A percentile compares a stretch with the other conserved stretches of the same genome.
Evolutionary conservation across 2,329 filamentous ascomycete genomes (phyloP).

Genomic region (Trichoderma harzianum): DNA sequence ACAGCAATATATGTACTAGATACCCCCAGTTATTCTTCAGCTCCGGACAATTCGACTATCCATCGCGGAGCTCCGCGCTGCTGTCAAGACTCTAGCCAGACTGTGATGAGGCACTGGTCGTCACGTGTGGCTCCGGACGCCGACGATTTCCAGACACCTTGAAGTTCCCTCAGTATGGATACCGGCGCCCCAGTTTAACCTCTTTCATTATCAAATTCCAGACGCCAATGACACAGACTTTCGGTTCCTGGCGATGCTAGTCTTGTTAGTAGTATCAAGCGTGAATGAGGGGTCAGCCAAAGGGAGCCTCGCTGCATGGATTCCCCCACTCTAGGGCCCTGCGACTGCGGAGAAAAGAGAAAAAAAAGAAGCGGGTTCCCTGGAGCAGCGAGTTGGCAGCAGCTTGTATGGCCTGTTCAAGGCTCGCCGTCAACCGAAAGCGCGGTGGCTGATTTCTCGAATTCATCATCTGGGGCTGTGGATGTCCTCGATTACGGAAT

Average conservation of each 20-base stretch:
- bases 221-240: conserved; percentile 17
- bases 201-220: conserved; percentile 5
- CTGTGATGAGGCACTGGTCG: background rate
- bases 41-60: background rate
- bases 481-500: conserved; percentile 8
- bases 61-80: conserved; percentile 14
- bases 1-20: conserved; percentile 1
- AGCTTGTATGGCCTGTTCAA: background rate
- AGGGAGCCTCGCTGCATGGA: background rate
- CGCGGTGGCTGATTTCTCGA: background rate
- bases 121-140: background rate
- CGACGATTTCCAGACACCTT: background rate
- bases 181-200: background rate
- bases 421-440: background rate
- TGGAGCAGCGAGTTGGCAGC: background rate
- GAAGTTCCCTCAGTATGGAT: background rate
- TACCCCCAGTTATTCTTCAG: conserved; percentile 4
- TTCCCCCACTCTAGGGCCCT: conserved; percentile 6
- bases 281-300: conserved; percentile 5
- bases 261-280: background rate
- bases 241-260: conserved; percentile 16
- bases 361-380: conserved; percentile 4
- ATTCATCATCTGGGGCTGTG: conserved; percentile 2
- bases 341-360: conserved; percentile 7
- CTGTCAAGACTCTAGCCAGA: background rate